These are phyloP conservation scores for Jackrogersella multiformis DNA, from an alignment of 495 filamentous ascomycete species.

Conservation along the genomic window DNA sequence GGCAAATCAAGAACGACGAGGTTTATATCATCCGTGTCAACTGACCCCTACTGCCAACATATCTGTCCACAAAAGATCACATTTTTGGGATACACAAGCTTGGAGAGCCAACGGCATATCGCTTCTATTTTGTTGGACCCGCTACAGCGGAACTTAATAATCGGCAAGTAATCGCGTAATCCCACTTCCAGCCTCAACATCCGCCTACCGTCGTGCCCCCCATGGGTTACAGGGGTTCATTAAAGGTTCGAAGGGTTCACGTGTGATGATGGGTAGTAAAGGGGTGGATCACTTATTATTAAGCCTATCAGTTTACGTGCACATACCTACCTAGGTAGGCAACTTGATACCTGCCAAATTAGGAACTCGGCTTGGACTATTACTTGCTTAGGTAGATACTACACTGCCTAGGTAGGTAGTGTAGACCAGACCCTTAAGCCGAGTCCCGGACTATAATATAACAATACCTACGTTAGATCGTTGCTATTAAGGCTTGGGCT, in stretches of 20 bases:
- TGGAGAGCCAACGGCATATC: conserved; percentile 20
- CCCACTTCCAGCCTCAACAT: conserved; percentile 26
- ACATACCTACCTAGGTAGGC: too few relatives aligned
- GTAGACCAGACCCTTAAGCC: background rate
- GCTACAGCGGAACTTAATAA: conserved; percentile 39
- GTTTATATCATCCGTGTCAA: conserved; percentile 35
- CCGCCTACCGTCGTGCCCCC: conserved; percentile 12
- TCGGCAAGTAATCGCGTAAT: conserved; percentile 43
- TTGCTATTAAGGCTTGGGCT: background rate
- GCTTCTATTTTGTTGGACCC: conserved; percentile 22
- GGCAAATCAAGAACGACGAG: conserved; percentile 33
- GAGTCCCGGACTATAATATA: conserved; percentile 4
- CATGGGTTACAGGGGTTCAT: conserved; percentile 20
- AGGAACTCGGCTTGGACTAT: conserved; percentile 19
- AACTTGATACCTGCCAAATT: conserved; percentile 35
- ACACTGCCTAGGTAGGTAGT: too few relatives aligned
- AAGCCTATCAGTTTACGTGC: conserved; percentile 28
- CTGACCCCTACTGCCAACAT: conserved; percentile 38
- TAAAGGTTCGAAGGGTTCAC: conserved; percentile 18
- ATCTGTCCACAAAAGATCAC: conserved; percentile 34
- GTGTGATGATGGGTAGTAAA: conserved; percentile 21
- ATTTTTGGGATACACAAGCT: conserved; percentile 35
- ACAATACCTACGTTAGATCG: too few relatives aligned
- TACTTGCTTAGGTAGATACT: too few relatives aligned
- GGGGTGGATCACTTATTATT: conserved; percentile 21